A percentile compares a stretch with the other conserved stretches of the same genome.
These are phyloP conservation scores for Lolium perenne DNA, from an alignment of 176 grass and related monocot species.

Conservation along the genomic window DNA sequence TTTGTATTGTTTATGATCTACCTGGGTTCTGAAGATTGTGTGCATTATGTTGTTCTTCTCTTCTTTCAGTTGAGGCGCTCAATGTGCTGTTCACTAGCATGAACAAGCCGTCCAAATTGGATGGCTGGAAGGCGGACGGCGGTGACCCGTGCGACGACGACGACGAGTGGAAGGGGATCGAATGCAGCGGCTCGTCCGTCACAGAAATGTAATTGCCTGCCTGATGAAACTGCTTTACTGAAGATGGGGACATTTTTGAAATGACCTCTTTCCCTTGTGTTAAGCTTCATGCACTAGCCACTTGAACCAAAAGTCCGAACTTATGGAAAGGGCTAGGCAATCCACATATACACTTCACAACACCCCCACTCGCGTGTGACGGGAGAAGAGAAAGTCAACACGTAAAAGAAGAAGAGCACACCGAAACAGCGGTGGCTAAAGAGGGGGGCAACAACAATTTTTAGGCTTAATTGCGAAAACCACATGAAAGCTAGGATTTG, in stretches of 20 bases:
- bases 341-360: no score
- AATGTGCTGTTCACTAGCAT: slow-evolving; percentile 87
- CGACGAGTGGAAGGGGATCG: slow-evolving; percentile 68
- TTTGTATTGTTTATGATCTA: background rate
- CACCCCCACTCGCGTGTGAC: no score
- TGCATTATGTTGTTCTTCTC: background rate
- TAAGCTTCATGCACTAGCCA: no score
- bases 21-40: background rate
- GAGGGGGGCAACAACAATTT: no score
- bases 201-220: slow-evolving; percentile 73
- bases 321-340: no score
- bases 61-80: slow-evolving; percentile 68
- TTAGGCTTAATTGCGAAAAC: no score
- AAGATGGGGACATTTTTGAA: background rate
- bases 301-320: no score
- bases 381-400: no score
- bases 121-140: slow-evolving; percentile 64
- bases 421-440: no score
- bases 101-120: slow-evolving; percentile 70
- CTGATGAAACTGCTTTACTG: background rate
- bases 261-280: background rate
- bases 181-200: slow-evolving; percentile 77
- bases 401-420: no score
- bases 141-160: slow-evolving; percentile 76
- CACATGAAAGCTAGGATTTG: no score